A percentile compares a stretch with the other conserved stretches of the same genome.
Conservation (phyloP, 768 basidiomycete species). For the Leccinum obscurum region DNA sequence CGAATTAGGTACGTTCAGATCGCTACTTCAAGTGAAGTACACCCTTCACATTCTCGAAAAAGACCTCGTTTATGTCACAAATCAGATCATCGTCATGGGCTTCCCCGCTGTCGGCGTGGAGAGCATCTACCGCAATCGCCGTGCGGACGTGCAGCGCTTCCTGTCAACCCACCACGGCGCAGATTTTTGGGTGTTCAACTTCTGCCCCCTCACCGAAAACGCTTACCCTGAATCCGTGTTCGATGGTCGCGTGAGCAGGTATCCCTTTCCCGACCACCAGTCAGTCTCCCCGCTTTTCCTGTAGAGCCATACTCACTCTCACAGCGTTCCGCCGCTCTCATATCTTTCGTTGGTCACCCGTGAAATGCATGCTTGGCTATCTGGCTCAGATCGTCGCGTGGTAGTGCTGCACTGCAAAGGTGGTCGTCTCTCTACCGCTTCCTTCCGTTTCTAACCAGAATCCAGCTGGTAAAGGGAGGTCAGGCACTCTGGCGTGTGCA, state of each 20-base stretch:
- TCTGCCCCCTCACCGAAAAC: slow-evolving; percentile 82
- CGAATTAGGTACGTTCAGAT: slow-evolving; percentile 58
- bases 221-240: slow-evolving; percentile 71
- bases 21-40: slow-evolving; percentile 2
- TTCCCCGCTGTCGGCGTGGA: slow-evolving; percentile 82
- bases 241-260: slow-evolving; percentile 73
- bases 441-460: slow-evolving; percentile 4
- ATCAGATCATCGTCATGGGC: slow-evolving; percentile 77
- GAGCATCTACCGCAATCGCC: slow-evolving; percentile 74
- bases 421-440: slow-evolving; percentile 22
- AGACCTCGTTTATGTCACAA: slow-evolving; percentile 76
- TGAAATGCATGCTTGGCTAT: slow-evolving; percentile 75
- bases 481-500: slow-evolving; percentile 82
- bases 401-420: slow-evolving; percentile 90
- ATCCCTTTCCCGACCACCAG: slow-evolving; percentile 92
- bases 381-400: slow-evolving; percentile 61
- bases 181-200: slow-evolving; percentile 88
- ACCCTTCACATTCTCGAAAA: slow-evolving; percentile 9
- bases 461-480: slow-evolving; percentile 78
- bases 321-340: slow-evolving; percentile 73
- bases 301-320: neutral
- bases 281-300: slow-evolving; percentile 59
- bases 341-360: slow-evolving; percentile 70
- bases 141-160: slow-evolving; percentile 75
- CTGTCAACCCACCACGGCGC: slow-evolving; percentile 70